Percentiles rank a stretch among this genome's conserved stretches.
These are phyloP conservation scores for Pleurotus platypus DNA, from an alignment of 768 basidiomycete species.

Conservation along the genomic window DNA sequence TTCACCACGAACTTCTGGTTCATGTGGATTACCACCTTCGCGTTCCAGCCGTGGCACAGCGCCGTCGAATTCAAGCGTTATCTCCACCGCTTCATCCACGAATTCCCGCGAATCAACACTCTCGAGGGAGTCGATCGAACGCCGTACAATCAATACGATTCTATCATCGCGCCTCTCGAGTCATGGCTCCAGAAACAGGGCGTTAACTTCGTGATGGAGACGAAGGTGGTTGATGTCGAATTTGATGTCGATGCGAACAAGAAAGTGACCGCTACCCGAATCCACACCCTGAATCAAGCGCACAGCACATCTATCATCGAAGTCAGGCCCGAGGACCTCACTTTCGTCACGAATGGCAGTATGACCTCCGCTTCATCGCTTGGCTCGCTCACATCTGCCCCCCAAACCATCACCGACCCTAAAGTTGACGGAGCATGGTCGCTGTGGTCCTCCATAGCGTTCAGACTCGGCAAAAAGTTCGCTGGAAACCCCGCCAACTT, in stretches of 20 bases:
- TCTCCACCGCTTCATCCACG: slow-evolving; percentile 5
- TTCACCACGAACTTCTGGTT: slow-evolving; percentile 7
- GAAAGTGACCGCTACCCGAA: neutral
- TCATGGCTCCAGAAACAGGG: neutral
- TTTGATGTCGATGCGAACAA: slow-evolving; percentile 1
- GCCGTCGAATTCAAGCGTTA: slow-evolving; percentile 7
- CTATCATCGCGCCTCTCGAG: slow-evolving; percentile 11
- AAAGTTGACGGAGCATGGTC: slow-evolving; percentile 1
- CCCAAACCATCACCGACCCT: slow-evolving; percentile 3
- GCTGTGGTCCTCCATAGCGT: slow-evolving; percentile 4
- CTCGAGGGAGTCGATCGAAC: slow-evolving; percentile 4
- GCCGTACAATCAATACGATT: slow-evolving; percentile 19
- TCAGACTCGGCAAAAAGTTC: neutral
- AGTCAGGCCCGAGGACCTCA: neutral
- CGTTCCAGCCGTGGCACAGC: slow-evolving; percentile 7
- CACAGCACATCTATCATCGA: neutral
- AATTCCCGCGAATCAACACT: slow-evolving; percentile 3
- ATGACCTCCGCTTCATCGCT: slow-evolving; percentile 5
- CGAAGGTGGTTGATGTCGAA: neutral
- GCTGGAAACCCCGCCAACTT: slow-evolving; percentile 4
- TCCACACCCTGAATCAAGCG: neutral
- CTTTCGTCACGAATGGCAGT: slow-evolving; percentile 1
- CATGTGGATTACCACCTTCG: slow-evolving; percentile 6
- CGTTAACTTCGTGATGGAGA: neutral
- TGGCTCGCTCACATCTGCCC: neutral